phyloP scores from a whole-genome alignment of 257 asterid genomes.

The Schizonepeta tenuifolia region DNA sequence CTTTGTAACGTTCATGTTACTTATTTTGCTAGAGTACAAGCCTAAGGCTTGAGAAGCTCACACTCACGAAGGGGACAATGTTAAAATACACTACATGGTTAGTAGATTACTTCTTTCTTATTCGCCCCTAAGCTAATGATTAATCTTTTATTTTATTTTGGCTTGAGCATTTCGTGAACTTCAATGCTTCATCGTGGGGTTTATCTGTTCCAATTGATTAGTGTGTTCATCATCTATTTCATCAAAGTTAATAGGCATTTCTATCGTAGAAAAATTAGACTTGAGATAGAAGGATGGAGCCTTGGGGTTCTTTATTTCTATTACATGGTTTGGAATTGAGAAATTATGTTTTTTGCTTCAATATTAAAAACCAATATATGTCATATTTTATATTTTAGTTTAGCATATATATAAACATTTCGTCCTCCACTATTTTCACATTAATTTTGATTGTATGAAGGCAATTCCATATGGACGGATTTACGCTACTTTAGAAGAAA shows the following conservation, averaged over 20 bases:
- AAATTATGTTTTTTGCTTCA: background rate
- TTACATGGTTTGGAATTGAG: background rate
- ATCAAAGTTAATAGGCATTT: background rate
- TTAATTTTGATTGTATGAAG: too few species aligned
- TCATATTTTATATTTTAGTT: too few species aligned
- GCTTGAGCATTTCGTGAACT: background rate
- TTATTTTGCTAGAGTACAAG: slow-evolving; percentile 70
- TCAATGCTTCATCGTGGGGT: background rate
- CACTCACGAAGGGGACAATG: slow-evolving; percentile 97
- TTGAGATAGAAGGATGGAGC: background rate
- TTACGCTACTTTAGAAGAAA: too few species aligned
- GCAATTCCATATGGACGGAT: too few species aligned
- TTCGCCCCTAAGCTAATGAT: too few species aligned
- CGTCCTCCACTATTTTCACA: too few species aligned
- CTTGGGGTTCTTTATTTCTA: background rate
- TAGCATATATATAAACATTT: too few species aligned
- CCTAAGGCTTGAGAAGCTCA: slow-evolving; percentile 76
- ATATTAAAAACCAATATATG: too few species aligned
- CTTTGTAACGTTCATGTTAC: slow-evolving; percentile 21
- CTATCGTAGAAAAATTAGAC: too few species aligned
- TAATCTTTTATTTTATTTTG: background rate
- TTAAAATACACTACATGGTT: too few species aligned
- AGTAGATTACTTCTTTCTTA: too few species aligned
- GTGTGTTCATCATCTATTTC: background rate
- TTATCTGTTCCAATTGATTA: background rate